A percentile compares a stretch with the other conserved stretches of the same genome.
Evolutionary conservation across 2,329 filamentous ascomycete genomes (phyloP).

Genomic region (Fusarium siculi): DNA sequence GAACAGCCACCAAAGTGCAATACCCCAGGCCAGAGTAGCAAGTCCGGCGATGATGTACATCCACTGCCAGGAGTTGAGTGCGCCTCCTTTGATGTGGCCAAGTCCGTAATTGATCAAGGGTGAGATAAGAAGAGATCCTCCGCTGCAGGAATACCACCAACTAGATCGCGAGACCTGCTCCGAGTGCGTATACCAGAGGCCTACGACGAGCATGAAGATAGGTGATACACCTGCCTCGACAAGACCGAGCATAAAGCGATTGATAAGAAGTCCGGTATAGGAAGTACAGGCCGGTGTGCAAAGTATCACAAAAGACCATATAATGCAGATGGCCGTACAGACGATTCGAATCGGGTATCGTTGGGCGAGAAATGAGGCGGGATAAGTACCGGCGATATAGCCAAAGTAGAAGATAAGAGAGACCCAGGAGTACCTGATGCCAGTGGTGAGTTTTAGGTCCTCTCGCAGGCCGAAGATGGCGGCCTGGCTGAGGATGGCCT

Average conservation of each 20-base stretch:
- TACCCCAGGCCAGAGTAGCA: background rate
- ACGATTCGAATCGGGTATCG: background rate
- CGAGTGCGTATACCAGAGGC: background rate
- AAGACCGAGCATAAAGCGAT: background rate
- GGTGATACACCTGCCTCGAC: background rate
- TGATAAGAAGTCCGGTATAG: background rate
- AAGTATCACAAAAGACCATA: background rate
- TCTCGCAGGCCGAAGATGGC: background rate
- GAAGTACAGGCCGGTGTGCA: background rate
- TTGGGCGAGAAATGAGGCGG: background rate
- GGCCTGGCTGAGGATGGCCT: background rate
- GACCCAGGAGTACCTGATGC: background rate
- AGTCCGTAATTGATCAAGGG: background rate
- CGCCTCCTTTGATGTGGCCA: background rate
- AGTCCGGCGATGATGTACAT: background rate
- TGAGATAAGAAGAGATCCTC: background rate
- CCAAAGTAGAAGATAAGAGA: background rate
- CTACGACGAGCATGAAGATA: background rate
- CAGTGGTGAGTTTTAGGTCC: background rate
- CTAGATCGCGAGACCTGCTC: background rate
- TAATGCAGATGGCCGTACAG: background rate
- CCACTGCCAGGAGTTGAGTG: background rate
- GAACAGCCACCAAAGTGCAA: background rate
- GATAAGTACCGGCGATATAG: background rate
- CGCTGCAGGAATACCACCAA: background rate